Evolutionary conservation across 768 basidiomycete species (phyloP).

Genomic region (Termitomyces eurrhizus): DNA sequence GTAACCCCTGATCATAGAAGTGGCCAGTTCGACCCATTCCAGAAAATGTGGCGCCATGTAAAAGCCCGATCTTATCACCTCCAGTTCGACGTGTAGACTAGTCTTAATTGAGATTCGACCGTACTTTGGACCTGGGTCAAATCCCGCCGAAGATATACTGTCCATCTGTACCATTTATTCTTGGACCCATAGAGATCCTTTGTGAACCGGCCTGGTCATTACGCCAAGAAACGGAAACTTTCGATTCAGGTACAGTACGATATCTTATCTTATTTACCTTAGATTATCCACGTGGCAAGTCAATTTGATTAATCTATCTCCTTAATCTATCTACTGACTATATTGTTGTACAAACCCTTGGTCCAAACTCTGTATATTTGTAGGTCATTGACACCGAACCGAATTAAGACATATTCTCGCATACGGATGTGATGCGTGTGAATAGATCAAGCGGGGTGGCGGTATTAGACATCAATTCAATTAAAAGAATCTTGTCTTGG

Average conservation of each 20-base stretch:
- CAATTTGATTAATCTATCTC: neutral
- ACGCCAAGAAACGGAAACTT: neutral
- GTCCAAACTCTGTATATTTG: neutral
- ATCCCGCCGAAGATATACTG: no score
- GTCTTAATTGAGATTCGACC: neutral
- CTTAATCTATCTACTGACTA: neutral
- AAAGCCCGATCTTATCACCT: neutral
- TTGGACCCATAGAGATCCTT: neutral
- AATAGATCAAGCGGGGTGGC: neutral
- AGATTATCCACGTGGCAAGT: neutral
- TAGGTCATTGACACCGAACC: neutral
- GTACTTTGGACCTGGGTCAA: neutral
- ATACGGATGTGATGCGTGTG: neutral
- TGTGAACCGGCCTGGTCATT: neutral
- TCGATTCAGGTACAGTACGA: neutral
- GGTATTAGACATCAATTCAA: neutral
- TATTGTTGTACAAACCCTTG: no score
- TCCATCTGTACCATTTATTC: neutral
- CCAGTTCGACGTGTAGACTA: neutral
- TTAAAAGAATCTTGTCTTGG: neutral
- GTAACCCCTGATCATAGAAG: no score
- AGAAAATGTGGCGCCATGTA: conserved; percentile 3
- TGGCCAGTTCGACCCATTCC: neutral
- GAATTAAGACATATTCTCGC: neutral
- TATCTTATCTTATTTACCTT: neutral